Conservation (phyloP, 352 stramenopile genomes). For the Hyaloperonospora brassicae region DNA sequence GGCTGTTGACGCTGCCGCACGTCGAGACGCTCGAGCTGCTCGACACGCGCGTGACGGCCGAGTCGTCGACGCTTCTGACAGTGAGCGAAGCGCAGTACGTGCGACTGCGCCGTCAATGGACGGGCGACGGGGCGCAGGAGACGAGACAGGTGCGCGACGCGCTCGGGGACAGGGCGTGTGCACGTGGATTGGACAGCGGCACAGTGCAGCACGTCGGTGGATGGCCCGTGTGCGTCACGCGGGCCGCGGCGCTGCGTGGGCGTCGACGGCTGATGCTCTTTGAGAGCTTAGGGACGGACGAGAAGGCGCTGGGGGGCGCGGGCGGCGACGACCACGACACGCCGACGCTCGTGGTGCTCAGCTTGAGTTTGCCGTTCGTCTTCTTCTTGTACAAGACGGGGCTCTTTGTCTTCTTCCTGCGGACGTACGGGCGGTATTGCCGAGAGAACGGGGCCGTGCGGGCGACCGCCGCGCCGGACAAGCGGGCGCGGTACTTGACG, state of each 20-base stretch:
- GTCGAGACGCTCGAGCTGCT: conserved; percentile 21
- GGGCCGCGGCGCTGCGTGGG: background rate
- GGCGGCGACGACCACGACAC: conserved; percentile 10
- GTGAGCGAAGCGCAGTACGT: background rate
- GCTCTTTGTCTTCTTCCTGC: conserved; percentile 32
- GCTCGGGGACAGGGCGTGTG: conserved; percentile 5
- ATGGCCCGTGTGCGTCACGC: conserved; percentile 20
- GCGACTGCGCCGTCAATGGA: conserved; percentile 8
- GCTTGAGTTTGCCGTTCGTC: conserved; percentile 27
- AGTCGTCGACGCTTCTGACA: too few species aligned
- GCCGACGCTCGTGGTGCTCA: conserved; percentile 29
- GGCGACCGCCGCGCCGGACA: background rate
- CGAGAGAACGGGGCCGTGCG: background rate
- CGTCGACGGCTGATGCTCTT: conserved; percentile 12
- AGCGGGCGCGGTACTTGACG: conserved; percentile 1
- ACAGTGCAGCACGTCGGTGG: conserved; percentile 8
- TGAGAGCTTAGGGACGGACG: background rate
- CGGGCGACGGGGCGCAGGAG: background rate
- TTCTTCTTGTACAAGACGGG: conserved; percentile 36
- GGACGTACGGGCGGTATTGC: conserved; percentile 16
- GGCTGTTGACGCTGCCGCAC: conserved; percentile 11
- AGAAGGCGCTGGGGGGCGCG: conserved; percentile 4
- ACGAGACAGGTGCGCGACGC: background rate
- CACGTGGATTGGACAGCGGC: conserved; percentile 6
- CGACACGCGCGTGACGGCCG: conserved; percentile 2